A percentile compares a stretch with the other conserved stretches of the same genome.
These are phyloP conservation scores for Nakazawaea holstii DNA, from an alignment of 805 yeast genomes.

Conservation along the genomic window DNA sequence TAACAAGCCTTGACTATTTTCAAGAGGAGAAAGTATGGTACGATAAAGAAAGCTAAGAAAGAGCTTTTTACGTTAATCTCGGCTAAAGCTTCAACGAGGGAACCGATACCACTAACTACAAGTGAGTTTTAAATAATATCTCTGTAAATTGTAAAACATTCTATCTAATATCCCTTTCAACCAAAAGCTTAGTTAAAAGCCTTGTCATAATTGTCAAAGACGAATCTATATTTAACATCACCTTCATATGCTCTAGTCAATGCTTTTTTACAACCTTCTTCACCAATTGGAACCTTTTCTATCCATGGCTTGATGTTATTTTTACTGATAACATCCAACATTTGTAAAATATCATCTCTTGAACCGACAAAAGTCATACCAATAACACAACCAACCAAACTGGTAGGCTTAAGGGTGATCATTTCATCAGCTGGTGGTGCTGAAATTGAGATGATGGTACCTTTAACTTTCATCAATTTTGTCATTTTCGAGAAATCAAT, in stretches of 20 bases:
- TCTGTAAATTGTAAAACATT: no score
- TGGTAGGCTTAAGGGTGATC: constrained; percentile 26
- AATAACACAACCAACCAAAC: constrained; percentile 35
- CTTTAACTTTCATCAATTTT: constrained; percentile 22
- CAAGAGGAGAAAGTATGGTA: no score
- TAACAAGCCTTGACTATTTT: no score
- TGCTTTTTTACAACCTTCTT: constrained; percentile 47
- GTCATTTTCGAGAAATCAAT: constrained; percentile 18
- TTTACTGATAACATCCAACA: constrained; percentile 60
- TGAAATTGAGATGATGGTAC: constrained; percentile 19
- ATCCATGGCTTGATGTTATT: constrained; percentile 57
- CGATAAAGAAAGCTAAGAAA: no score
- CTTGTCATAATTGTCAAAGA: constrained; percentile 50
- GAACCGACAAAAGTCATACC: constrained; percentile 61
- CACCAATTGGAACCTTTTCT: constrained; percentile 51
- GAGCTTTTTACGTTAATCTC: no score
- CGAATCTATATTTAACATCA: constrained; percentile 61
- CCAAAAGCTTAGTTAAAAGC: constrained; percentile 22
- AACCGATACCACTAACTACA: no score
- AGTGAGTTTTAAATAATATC: no score
- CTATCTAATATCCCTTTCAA: no score
- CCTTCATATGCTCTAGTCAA: constrained; percentile 48
- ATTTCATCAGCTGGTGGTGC: constrained; percentile 23
- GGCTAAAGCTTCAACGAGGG: no score
- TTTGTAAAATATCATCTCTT: constrained; percentile 58